A percentile compares a stretch with the other conserved stretches of the same genome.
These are phyloP conservation scores for Thinopyrum elongatum DNA, from an alignment of 176 grass and related monocot genomes.

Conservation along the genomic window DNA sequence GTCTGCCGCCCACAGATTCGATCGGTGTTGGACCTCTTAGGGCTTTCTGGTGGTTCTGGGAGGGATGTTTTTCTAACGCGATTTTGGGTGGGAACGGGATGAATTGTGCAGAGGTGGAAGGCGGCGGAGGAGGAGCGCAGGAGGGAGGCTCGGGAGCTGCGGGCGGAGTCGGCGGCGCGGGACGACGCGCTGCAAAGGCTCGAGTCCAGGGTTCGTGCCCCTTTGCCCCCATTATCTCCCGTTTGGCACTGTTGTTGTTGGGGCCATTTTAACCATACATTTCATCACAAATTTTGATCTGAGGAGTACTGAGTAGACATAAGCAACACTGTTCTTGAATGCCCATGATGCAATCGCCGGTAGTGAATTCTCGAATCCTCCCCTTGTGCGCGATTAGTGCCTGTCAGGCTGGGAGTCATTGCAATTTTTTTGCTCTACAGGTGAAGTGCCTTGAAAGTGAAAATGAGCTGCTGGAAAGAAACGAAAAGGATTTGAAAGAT, in stretches of 20 bases:
- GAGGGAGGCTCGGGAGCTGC: slow-evolving; percentile 35
- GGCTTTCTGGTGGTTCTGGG: background rate
- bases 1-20: background rate
- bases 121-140: slow-evolving; percentile 34
- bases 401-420: background rate
- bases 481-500: slow-evolving; percentile 70
- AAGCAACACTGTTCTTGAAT: background rate
- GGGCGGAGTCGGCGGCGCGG: slow-evolving; percentile 25
- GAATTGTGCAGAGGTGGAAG: slow-evolving; percentile 39
- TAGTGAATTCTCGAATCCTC: background rate
- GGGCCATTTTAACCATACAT: background rate
- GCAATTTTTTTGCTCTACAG: slow-evolving; percentile 31
- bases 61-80: background rate
- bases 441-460: slow-evolving; percentile 76
- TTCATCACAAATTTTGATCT: background rate
- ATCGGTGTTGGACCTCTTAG: background rate
- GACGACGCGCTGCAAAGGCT: slow-evolving; percentile 30
- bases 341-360: background rate
- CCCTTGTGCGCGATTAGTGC: background rate
- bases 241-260: background rate
- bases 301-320: background rate
- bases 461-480: slow-evolving; percentile 63
- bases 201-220: slow-evolving; percentile 40
- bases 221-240: background rate
- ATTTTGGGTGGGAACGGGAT: background rate